phyloP scores from a whole-genome alignment of 2,329 filamentous ascomycete genomes.

The Fusarium decemcellulare region DNA sequence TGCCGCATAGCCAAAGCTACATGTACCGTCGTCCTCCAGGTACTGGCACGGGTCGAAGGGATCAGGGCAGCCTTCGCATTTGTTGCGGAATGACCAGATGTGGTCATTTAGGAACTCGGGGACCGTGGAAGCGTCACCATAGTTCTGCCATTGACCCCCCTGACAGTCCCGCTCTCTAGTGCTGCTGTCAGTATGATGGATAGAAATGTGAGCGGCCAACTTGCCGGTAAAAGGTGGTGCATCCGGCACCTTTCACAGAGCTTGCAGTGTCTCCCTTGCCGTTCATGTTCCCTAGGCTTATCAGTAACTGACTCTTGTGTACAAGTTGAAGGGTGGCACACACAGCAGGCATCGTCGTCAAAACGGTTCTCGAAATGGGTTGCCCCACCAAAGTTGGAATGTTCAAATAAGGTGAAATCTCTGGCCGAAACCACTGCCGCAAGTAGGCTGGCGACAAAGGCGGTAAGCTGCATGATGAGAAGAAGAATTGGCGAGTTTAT shows the following conservation, averaged over 20 bases:
- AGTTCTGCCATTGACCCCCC: background rate
- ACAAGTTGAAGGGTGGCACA: background rate
- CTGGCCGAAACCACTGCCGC: background rate
- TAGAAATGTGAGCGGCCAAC: background rate
- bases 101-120: constrained; percentile 5
- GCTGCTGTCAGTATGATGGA: background rate
- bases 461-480: background rate
- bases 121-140: background rate
- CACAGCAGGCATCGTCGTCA: background rate
- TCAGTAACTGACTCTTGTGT: background rate
- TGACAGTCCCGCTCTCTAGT: background rate
- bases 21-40: background rate
- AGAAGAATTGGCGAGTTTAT: background rate
- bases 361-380: background rate
- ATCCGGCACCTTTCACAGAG: background rate
- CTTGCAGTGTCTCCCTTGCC: constrained; percentile 35
- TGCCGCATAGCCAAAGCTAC: background rate
- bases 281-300: background rate
- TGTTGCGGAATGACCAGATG: background rate
- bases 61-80: background rate
- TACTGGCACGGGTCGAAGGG: background rate
- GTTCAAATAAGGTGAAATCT: background rate
- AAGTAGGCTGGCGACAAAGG: background rate
- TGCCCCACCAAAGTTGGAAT: background rate
- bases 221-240: constrained; percentile 6